Evolutionary conservation across 768 basidiomycete species (phyloP).

Genomic region (Russula sp.): DNA sequence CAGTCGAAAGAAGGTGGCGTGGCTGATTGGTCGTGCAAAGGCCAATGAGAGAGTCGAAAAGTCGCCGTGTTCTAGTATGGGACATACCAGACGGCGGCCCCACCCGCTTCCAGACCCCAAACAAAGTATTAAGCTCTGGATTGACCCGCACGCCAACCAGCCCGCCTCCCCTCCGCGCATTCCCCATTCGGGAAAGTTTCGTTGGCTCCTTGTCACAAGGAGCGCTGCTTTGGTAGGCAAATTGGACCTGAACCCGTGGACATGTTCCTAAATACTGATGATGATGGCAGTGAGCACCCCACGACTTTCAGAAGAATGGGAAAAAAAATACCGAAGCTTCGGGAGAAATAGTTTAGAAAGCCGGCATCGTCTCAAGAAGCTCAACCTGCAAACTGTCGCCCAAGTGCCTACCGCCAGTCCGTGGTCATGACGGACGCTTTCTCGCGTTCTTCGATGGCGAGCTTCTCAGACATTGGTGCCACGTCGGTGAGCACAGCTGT

Average conservation of each 20-base stretch:
- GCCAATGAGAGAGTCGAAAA: slow-evolving; percentile 7
- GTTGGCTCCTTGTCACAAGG: background rate
- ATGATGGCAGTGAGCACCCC: background rate
- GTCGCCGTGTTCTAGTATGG: slow-evolving; percentile 14
- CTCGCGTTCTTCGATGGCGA: background rate
- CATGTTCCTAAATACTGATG: background rate
- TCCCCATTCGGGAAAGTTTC: slow-evolving; percentile 1
- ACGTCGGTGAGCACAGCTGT: background rate
- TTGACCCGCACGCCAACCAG: background rate
- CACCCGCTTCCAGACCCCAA: slow-evolving; percentile 11
- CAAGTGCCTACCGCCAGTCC: background rate
- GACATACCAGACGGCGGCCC: slow-evolving; percentile 6
- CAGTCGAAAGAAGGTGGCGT: slow-evolving; percentile 4
- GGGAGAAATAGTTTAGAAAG: background rate
- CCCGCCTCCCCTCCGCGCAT: background rate
- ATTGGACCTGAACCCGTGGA: background rate
- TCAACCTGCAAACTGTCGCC: background rate
- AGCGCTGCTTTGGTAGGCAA: background rate
- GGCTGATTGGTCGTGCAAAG: slow-evolving; percentile 1
- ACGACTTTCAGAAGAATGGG: background rate
- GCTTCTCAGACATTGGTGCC: background rate
- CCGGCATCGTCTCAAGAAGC: slow-evolving; percentile 1
- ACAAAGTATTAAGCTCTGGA: slow-evolving; percentile 1
- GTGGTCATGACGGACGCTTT: background rate
- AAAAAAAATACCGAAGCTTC: background rate